phyloP scores from a whole-genome alignment of 2,329 filamentous ascomycete species.

The Fusarium tanahbumbuense region DNA sequence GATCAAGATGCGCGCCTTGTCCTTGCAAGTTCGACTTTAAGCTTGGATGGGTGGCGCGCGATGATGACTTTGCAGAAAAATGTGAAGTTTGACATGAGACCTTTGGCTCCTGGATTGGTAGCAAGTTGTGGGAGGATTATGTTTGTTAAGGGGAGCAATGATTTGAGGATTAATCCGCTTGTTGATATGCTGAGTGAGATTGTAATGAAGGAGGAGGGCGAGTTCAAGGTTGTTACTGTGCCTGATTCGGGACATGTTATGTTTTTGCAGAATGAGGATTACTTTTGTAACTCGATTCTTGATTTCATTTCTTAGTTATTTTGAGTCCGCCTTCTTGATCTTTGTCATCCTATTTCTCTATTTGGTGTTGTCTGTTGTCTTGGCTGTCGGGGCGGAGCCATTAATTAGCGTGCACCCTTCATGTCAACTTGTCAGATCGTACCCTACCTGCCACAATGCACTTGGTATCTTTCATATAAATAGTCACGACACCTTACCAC shows the following conservation, averaged over 20 bases:
- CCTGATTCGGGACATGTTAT: not conserved
- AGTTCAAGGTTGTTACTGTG: not conserved
- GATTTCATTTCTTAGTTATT: not conserved
- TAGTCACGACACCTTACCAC: not conserved
- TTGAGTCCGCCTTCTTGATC: no score
- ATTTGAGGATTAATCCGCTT: not conserved
- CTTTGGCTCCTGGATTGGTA: not conserved
- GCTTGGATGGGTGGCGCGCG: not conserved
- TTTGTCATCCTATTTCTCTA: no score
- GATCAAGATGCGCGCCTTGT: not conserved
- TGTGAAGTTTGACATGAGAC: slow-evolving; percentile 2
- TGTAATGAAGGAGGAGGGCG: not conserved
- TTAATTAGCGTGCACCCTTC: slow-evolving; percentile 1
- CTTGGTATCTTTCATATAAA: not conserved
- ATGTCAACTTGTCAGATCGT: slow-evolving; percentile 3
- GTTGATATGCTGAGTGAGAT: slow-evolving; percentile 8
- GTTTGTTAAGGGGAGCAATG: not conserved
- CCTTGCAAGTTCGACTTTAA: not conserved
- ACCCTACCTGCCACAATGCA: not conserved
- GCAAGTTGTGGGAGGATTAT: not conserved
- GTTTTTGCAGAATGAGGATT: slow-evolving; percentile 16
- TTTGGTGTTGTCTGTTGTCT: no score
- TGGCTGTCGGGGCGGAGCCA: no score
- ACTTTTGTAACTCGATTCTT: not conserved
- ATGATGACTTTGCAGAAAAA: slow-evolving; percentile 12